Percentiles rank a stretch among this genome's conserved stretches.
These are phyloP conservation scores for Kwoniella sp. DNA, from an alignment of 768 basidiomycete species.

Conservation along the genomic window DNA sequence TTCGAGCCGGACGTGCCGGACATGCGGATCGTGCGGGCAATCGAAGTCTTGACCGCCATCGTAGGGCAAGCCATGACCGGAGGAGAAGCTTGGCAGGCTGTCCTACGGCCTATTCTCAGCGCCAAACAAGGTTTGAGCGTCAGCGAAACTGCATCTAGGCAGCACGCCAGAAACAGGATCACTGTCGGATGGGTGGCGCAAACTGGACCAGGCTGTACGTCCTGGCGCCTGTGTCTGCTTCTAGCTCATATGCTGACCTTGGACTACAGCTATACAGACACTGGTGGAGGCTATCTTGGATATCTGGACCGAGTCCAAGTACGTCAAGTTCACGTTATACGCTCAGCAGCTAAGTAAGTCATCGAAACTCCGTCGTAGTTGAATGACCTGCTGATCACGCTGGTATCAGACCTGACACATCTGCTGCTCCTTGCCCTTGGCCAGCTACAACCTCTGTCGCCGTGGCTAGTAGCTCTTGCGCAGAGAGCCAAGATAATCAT, in stretches of 20 bases:
- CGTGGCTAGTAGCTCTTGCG: constrained; percentile 46
- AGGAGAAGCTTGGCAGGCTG: constrained; percentile 37
- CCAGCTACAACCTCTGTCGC: constrained; percentile 59
- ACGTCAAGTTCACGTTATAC: constrained; percentile 73
- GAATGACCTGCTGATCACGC: neutral
- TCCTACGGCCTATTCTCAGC: constrained; percentile 51
- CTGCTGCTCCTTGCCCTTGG: constrained; percentile 65
- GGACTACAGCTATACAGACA: constrained; percentile 25
- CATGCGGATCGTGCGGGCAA: constrained; percentile 57
- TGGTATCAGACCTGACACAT: constrained; percentile 62
- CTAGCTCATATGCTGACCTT: neutral
- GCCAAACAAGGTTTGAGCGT: constrained; percentile 55
- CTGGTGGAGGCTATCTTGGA: constrained; percentile 53
- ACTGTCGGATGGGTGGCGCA: constrained; percentile 66
- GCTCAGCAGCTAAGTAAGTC: constrained; percentile 69
- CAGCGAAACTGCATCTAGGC: constrained; percentile 43
- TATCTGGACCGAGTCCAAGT: constrained; percentile 70
- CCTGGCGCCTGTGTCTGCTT: no score
- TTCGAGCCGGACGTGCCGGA: constrained; percentile 47
- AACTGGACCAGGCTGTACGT: no score
- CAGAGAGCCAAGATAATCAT: constrained; percentile 57
- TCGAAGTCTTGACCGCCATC: constrained; percentile 56
- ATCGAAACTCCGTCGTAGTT: neutral
- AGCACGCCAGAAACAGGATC: constrained; percentile 54
- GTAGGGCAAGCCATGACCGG: constrained; percentile 54